Evolutionary conservation across 2,329 filamentous ascomycete genomes (phyloP).

Genomic region (Trichocomaceae sp.): DNA sequence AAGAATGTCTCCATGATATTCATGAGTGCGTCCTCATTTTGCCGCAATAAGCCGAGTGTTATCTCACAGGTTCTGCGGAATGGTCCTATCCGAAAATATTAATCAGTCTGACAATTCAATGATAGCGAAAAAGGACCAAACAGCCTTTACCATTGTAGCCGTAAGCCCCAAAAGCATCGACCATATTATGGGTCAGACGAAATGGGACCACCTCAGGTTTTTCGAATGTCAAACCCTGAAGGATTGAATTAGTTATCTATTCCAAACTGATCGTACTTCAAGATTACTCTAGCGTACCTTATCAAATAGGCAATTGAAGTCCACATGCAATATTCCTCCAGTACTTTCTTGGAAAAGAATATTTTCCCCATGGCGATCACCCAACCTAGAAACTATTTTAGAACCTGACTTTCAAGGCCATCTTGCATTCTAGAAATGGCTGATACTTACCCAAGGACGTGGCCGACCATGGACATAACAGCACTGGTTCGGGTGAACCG

Average conservation of each 20-base stretch:
- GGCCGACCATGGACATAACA: slow-evolving; percentile 99
- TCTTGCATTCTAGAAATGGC: background rate
- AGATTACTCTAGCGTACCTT: slow-evolving; percentile 46
- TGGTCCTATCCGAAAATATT: slow-evolving; percentile 50
- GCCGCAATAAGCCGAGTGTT: slow-evolving; percentile 72
- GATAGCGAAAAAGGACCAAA: background rate
- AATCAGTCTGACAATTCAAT: background rate
- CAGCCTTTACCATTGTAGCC: slow-evolving; percentile 63
- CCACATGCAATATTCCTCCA: slow-evolving; percentile 91
- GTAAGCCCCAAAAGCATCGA: slow-evolving; percentile 91
- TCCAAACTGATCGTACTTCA: background rate
- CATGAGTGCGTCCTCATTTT: slow-evolving; percentile 94
- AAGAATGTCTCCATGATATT: slow-evolving; percentile 95
- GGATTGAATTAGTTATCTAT: background rate
- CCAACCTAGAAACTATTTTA: slow-evolving; percentile 48
- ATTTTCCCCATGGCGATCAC: slow-evolving; percentile 95
- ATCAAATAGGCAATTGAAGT: slow-evolving; percentile 99
- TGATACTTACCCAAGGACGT: slow-evolving; percentile 62
- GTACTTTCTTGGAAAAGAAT: slow-evolving; percentile 90
- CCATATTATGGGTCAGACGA: slow-evolving; percentile 96
- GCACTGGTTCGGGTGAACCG: slow-evolving; percentile 89
- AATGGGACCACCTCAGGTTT: slow-evolving; percentile 95
- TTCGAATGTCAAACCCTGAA: slow-evolving; percentile 73
- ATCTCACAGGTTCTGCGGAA: slow-evolving; percentile 89
- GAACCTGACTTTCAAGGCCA: background rate